Conservation (phyloP, 495 filamentous ascomycete species). For the Aeminium ludgeri region DNA sequence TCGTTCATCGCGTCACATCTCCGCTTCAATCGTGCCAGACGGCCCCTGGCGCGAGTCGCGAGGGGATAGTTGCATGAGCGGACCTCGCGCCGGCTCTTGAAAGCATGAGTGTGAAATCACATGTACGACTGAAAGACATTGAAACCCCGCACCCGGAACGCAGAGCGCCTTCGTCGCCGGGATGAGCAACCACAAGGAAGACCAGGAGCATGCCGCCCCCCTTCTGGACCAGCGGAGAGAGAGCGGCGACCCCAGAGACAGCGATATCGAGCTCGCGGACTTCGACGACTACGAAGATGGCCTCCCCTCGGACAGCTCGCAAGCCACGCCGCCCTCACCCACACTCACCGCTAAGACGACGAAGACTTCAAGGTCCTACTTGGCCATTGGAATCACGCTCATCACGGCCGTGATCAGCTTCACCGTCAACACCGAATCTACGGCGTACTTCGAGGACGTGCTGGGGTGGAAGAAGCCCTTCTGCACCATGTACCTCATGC, state of each 20-base stretch:
- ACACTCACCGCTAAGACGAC: background rate
- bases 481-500: conserved; percentile 12
- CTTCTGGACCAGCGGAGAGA: background rate
- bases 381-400: conserved; percentile 4
- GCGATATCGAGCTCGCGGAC: conserved; percentile 2
- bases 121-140: too few species aligned
- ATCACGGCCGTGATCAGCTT: conserved; percentile 10
- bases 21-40: too few species aligned
- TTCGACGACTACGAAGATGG: background rate
- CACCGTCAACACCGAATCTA: conserved; percentile 13
- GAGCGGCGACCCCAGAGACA: background rate
- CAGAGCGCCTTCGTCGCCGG: background rate
- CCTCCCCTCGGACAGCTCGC: too few species aligned
- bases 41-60: too few species aligned
- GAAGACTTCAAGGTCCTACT: background rate
- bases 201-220: conserved; percentile 2
- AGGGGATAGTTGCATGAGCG: too few species aligned
- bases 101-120: too few species aligned
- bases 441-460: conserved; percentile 12
- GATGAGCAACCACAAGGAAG: background rate
- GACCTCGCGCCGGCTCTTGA: too few species aligned
- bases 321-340: too few species aligned
- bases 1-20: too few species aligned
- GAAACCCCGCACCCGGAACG: too few species aligned
- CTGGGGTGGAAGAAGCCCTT: conserved; percentile 16